These are phyloP conservation scores for Penicillium corylophilum DNA, from an alignment of 2,329 filamentous ascomycete genomes.

Conservation along the genomic window DNA sequence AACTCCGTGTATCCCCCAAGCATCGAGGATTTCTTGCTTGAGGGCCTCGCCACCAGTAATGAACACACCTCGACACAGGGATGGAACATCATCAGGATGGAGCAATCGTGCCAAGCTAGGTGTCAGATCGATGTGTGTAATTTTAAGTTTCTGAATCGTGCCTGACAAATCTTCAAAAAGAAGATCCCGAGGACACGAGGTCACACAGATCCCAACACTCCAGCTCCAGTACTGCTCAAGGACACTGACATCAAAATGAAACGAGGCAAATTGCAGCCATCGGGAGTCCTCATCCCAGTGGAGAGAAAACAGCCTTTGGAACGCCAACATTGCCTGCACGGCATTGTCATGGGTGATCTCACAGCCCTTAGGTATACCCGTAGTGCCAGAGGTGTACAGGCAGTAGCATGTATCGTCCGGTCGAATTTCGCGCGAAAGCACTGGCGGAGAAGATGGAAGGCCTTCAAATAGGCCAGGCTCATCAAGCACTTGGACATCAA, in stretches of 20 bases:
- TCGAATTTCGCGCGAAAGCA: slow-evolving; percentile 34
- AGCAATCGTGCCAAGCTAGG: slow-evolving; percentile 79
- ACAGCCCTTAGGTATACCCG: slow-evolving; percentile 82
- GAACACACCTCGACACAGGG: slow-evolving; percentile 77
- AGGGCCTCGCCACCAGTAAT: slow-evolving; percentile 89
- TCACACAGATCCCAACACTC: slow-evolving; percentile 83
- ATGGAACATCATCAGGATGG: slow-evolving; percentile 76
- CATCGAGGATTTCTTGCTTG: slow-evolving; percentile 83
- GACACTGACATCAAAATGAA: slow-evolving; percentile 92
- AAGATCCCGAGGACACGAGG: slow-evolving; percentile 77
- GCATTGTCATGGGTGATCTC: slow-evolving; percentile 85
- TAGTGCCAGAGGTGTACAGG: slow-evolving; percentile 84
- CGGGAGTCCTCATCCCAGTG: slow-evolving; percentile 73
- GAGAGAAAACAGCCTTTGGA: slow-evolving; percentile 71
- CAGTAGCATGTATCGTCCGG: slow-evolving; percentile 71
- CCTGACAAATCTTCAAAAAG: slow-evolving; percentile 79
- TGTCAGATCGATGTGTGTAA: slow-evolving; percentile 90
- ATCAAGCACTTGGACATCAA: slow-evolving; percentile 51
- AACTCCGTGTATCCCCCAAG: slow-evolving; percentile 74
- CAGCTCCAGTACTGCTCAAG: slow-evolving; percentile 95
- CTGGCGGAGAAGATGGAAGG: slow-evolving; percentile 36
- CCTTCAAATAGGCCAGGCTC: slow-evolving; percentile 35
- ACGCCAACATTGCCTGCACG: slow-evolving; percentile 85
- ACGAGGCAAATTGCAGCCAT: slow-evolving; percentile 90
- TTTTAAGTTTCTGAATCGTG: slow-evolving; percentile 67